Evolutionary conservation across 2,329 filamentous ascomycete species (phyloP).

Genomic region (Phialophora tarda): DNA sequence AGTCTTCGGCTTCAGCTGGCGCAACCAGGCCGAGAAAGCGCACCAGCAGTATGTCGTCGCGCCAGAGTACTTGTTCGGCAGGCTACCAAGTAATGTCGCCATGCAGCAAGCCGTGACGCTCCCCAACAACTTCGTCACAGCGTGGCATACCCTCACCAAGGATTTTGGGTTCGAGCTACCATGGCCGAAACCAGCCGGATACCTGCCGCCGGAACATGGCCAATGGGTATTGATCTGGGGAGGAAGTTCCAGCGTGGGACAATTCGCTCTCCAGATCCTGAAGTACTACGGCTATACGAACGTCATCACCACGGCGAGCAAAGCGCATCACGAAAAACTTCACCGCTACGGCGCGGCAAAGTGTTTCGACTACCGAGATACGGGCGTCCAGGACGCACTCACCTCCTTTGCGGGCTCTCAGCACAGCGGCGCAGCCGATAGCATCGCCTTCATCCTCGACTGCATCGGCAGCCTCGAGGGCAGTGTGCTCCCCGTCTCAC

Average conservation of each 20-base stretch:
- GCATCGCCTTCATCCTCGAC: slow-evolving; percentile 58
- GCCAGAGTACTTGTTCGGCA: slow-evolving; percentile 57
- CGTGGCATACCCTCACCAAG: slow-evolving; percentile 59
- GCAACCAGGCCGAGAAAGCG: slow-evolving; percentile 55
- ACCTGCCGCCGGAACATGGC: slow-evolving; percentile 45
- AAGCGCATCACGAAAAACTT: slow-evolving; percentile 42
- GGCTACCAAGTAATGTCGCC: slow-evolving; percentile 52
- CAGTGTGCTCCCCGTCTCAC: slow-evolving; percentile 56
- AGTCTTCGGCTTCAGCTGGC: slow-evolving; percentile 63
- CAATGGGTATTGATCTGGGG: slow-evolving; percentile 46
- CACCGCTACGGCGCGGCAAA: slow-evolving; percentile 42
- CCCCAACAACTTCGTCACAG: slow-evolving; percentile 64
- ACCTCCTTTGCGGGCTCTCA: slow-evolving; percentile 32
- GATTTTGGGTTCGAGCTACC: slow-evolving; percentile 62
- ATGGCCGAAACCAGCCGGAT: slow-evolving; percentile 60
- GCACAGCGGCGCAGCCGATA: background rate
- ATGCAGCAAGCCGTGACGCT: slow-evolving; percentile 59
- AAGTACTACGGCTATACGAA: slow-evolving; percentile 45
- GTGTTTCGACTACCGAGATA: slow-evolving; percentile 44
- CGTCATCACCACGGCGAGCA: slow-evolving; percentile 45
- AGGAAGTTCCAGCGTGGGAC: slow-evolving; percentile 46
- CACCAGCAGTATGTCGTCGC: slow-evolving; percentile 63
- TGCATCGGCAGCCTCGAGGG: slow-evolving; percentile 61
- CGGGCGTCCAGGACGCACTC: slow-evolving; percentile 36
- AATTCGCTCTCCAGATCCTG: slow-evolving; percentile 46